Percentiles rank a stretch among this genome's conserved stretches.
Conservation (phyloP, 805 yeast genomes). For the Cyberlindnera galapagoensis region DNA sequence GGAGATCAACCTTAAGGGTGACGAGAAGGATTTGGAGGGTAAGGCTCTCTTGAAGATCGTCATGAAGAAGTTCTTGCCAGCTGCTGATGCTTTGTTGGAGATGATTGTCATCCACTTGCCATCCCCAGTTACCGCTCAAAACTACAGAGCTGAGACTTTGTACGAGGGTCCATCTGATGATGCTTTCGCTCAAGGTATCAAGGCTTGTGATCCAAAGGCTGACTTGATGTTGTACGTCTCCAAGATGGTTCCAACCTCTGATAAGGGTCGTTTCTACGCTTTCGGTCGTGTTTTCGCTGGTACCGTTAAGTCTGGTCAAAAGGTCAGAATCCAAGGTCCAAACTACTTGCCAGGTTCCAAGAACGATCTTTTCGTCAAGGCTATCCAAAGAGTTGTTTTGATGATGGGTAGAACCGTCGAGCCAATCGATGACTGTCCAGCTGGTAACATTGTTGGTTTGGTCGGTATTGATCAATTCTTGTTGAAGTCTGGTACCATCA, state of each 20-base stretch:
- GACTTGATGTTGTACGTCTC: conserved; percentile 99
- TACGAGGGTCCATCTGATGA: conserved; percentile 99
- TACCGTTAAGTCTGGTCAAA: conserved; percentile 98
- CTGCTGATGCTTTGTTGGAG: conserved; percentile 98
- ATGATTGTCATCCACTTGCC: conserved; percentile 98
- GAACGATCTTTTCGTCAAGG: conserved; percentile 94
- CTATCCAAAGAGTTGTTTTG: conserved; percentile 97
- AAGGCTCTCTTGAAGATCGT: conserved; percentile 97
- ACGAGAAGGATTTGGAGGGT: conserved; percentile 98
- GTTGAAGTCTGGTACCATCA: conserved; percentile 98
- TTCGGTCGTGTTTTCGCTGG: conserved; percentile 99
- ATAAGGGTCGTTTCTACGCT: conserved; percentile 99
- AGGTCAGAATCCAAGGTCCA: conserved; percentile 99
- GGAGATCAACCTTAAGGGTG: conserved; percentile 89
- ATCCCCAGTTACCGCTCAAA: conserved; percentile 99
- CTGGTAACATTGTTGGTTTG: conserved; percentile 99
- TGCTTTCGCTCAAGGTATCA: conserved; percentile 84
- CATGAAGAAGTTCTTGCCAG: conserved; percentile 99
- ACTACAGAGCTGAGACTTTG: conserved; percentile 97
- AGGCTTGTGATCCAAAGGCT: conserved; percentile 97
- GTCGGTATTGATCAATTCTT: conserved; percentile 99
- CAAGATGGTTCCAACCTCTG: conserved; percentile 99
- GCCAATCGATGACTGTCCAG: conserved; percentile 98
- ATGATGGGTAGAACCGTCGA: conserved; percentile 99
- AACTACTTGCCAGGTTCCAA: conserved; percentile 98